These are phyloP conservation scores for Fonsecaea pugnacius DNA, from an alignment of 2,329 filamentous ascomycete species.

Conservation along the genomic window DNA sequence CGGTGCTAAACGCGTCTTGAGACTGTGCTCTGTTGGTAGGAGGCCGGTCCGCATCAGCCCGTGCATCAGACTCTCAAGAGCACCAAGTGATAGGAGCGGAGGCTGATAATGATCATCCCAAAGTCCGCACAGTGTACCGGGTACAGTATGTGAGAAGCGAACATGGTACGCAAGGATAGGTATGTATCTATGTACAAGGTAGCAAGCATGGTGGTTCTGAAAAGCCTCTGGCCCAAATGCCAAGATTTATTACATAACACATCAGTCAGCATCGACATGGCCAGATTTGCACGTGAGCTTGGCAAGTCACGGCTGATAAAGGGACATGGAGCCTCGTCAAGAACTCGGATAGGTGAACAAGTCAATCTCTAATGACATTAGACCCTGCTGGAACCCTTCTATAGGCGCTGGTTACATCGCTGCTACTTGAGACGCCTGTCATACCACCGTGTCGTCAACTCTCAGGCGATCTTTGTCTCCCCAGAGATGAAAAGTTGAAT, in stretches of 20 bases:
- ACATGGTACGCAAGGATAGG: too few species aligned
- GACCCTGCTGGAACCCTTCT: neutral
- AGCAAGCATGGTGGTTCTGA: neutral
- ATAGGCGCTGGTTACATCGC: neutral
- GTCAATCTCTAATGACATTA: neutral
- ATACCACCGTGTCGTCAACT: neutral
- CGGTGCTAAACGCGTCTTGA: neutral
- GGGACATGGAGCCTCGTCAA: neutral
- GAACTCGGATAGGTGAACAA: neutral
- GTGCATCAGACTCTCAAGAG: neutral
- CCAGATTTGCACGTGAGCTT: too few species aligned
- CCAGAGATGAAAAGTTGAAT: constrained; percentile 26
- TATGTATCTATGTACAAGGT: neutral
- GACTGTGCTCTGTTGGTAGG: neutral
- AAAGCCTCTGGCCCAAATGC: neutral
- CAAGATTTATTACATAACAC: neutral
- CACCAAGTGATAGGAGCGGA: neutral
- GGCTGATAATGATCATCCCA: neutral
- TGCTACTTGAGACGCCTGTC: neutral
- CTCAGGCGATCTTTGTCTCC: constrained; percentile 20
- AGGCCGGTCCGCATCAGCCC: neutral
- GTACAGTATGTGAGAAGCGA: too few species aligned
- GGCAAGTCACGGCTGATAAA: neutral
- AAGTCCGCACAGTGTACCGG: too few species aligned
- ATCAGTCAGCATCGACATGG: neutral